Conservation (phyloP, 2,329 filamentous ascomycete species). For the Cladosporium sp. region DNA sequence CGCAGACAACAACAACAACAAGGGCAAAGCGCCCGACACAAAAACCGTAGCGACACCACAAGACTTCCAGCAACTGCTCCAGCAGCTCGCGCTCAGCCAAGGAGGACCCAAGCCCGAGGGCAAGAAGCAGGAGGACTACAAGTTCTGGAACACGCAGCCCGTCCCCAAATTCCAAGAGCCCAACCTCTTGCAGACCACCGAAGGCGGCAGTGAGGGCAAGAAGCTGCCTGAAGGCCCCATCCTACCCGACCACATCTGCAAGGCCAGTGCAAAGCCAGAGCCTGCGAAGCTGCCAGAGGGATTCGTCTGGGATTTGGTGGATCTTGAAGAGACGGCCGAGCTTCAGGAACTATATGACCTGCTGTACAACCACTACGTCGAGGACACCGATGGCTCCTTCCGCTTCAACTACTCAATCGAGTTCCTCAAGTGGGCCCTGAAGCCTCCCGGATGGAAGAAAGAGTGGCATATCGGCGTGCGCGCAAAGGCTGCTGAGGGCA, state of each 20-base stretch:
- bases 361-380: constrained; percentile 91
- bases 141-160: constrained; percentile 98
- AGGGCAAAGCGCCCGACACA: constrained; percentile 9
- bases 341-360: constrained; percentile 90
- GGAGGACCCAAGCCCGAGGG: constrained; percentile 31
- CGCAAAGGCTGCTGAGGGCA: constrained; percentile 54
- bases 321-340: constrained; percentile 73
- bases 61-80: constrained; percentile 32
- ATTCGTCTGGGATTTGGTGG: constrained; percentile 93
- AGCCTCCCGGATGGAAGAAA: constrained; percentile 89
- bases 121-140: constrained; percentile 60
- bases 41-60: constrained; percentile 23
- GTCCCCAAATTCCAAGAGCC: constrained; percentile 74
- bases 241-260: constrained; percentile 74
- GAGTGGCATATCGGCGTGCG: constrained; percentile 96
- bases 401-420: constrained; percentile 91
- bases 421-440: constrained; percentile 91
- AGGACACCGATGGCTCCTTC: constrained; percentile 96
- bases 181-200: constrained; percentile 37
- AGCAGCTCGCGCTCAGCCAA: constrained; percentile 31
- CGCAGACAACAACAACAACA: constrained; percentile 13
- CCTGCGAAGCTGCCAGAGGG: constrained; percentile 74
- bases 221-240: constrained; percentile 75
- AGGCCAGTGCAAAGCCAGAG: constrained; percentile 50
- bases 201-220: constrained; percentile 44